These are phyloP conservation scores for Botrytis galanthina DNA, from an alignment of 2,329 filamentous ascomycete species.

Conservation along the genomic window DNA sequence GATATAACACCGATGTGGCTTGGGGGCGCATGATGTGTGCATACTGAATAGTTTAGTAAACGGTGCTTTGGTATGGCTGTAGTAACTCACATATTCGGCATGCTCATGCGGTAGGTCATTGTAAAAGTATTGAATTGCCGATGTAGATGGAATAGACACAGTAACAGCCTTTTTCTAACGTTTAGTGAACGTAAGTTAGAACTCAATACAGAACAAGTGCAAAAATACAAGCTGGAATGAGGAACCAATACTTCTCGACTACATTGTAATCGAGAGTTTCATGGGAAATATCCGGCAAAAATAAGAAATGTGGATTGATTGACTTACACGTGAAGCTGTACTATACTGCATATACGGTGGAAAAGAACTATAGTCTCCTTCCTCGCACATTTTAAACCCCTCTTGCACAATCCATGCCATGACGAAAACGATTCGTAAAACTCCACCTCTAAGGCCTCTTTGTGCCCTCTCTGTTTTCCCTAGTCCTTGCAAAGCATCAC, in stretches of 20 bases:
- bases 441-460: constrained; percentile 27
- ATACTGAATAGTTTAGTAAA: constrained; percentile 35
- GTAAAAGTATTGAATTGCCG: constrained; percentile 16
- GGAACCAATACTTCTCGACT: no score
- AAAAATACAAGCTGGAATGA: background rate
- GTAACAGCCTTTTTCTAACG: constrained; percentile 19
- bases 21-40: constrained; percentile 34
- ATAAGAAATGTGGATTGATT: background rate
- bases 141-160: constrained; percentile 11
- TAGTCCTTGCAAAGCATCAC: constrained; percentile 32
- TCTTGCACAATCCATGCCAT: constrained; percentile 38
- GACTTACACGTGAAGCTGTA: constrained; percentile 20
- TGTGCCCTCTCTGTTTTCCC: constrained; percentile 30
- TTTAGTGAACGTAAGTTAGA: constrained; percentile 18
- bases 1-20: constrained; percentile 16
- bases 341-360: constrained; percentile 14
- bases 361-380: constrained; percentile 20
- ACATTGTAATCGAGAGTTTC: background rate
- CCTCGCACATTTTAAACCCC: constrained; percentile 18
- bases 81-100: constrained; percentile 17
- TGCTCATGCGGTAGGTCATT: constrained; percentile 16
- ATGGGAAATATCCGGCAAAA: background rate
- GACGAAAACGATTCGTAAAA: constrained; percentile 42
- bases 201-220: background rate
- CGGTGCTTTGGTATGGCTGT: background rate